A percentile compares a stretch with the other conserved stretches of the same genome.
phyloP scores from a whole-genome alignment of 2,329 filamentous ascomycete species.

The Exserohilum turcica region DNA sequence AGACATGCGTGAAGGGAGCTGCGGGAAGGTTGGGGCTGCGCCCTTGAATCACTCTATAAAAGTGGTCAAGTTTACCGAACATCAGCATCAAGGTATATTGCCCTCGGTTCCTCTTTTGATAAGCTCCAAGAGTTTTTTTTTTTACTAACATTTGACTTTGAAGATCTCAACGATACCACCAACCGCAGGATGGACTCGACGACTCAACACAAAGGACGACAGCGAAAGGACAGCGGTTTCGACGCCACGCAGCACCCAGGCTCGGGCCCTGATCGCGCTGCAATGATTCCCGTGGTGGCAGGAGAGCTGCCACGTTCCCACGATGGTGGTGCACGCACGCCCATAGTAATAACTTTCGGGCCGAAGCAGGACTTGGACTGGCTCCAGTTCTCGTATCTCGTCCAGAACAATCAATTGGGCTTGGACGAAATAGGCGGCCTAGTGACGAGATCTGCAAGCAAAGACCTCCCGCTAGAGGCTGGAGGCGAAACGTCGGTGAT shows the following conservation, averaged over 20 bases:
- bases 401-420: slow-evolving; percentile 3
- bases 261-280: background rate
- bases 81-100: background rate
- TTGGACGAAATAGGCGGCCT: slow-evolving; percentile 7
- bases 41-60: background rate
- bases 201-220: background rate
- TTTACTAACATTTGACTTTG: background rate
- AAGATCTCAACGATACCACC: background rate
- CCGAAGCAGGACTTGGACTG: slow-evolving; percentile 2
- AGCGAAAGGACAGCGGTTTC: slow-evolving; percentile 6
- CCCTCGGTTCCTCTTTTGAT: background rate
- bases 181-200: background rate
- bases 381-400: slow-evolving; percentile 1
- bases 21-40: background rate
- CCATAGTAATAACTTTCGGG: background rate
- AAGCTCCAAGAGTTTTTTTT: background rate
- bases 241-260: background rate
- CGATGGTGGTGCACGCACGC: background rate
- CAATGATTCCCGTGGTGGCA: background rate
- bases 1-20: background rate
- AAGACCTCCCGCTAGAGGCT: background rate
- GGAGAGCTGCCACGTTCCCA: background rate
- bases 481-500: background rate
- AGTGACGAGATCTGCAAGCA: background rate
- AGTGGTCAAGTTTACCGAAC: slow-evolving; percentile 2